A percentile compares a stretch with the other conserved stretches of the same genome.
Conservation (phyloP, 805 yeast species). For the Kazachstania kunashirensis region DNA sequence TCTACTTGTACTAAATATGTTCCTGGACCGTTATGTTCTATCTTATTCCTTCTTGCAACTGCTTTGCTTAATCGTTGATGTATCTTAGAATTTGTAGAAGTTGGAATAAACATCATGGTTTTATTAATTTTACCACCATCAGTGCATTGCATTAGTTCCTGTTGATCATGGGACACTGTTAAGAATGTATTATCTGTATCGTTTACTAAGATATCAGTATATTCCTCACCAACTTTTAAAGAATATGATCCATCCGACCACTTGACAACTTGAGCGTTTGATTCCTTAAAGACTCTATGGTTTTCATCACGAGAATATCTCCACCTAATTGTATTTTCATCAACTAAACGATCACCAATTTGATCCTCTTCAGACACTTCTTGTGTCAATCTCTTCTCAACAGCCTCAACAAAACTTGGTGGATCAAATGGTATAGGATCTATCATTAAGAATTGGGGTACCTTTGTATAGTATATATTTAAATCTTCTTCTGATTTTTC, state of each 20-base stretch:
- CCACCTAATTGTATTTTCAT: constrained; percentile 89
- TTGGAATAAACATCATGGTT: constrained; percentile 70
- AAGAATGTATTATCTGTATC: constrained; percentile 63
- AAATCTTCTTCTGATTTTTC: constrained; percentile 28
- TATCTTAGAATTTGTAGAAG: constrained; percentile 78
- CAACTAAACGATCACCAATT: constrained; percentile 55
- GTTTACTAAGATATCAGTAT: constrained; percentile 64
- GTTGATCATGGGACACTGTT: constrained; percentile 58
- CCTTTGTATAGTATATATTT: constrained; percentile 41
- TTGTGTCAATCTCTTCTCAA: constrained; percentile 30
- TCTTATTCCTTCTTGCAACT: constrained; percentile 34
- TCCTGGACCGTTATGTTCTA: constrained; percentile 31
- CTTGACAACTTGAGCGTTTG: constrained; percentile 80
- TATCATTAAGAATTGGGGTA: constrained; percentile 75
- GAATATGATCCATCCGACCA: constrained; percentile 93
- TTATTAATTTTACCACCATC: constrained; percentile 57
- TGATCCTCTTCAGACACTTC: constrained; percentile 36
- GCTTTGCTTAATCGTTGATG: constrained; percentile 73
- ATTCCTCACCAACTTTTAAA: constrained; percentile 76
- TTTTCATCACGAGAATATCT: constrained; percentile 73
- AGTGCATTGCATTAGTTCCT: constrained; percentile 52
- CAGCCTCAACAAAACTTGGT: constrained; percentile 45
- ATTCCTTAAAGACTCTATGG: constrained; percentile 64
- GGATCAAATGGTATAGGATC: constrained; percentile 88
- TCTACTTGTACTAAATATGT: constrained; percentile 40